Percentiles rank a stretch among this genome's conserved stretches.
Evolutionary conservation across 1,139 yeast genomes (phyloP).

Genomic region (Kurtzmaniella quercitrusa): DNA sequence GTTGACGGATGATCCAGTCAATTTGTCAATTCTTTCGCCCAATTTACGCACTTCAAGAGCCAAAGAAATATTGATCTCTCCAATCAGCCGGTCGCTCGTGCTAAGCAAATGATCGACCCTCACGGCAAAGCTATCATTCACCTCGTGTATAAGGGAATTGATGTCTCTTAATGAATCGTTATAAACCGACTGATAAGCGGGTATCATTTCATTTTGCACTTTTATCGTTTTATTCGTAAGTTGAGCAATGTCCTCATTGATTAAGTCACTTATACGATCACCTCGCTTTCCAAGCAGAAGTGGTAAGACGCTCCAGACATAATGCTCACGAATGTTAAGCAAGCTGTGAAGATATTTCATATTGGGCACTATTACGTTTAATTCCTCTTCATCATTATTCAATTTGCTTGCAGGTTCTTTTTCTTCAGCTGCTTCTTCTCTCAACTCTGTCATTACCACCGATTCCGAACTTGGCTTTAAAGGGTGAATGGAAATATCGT

Average conservation of each 20-base stretch:
- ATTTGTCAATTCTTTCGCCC: constrained; percentile 63
- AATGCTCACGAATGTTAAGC: constrained; percentile 21
- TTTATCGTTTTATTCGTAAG: constrained; percentile 20
- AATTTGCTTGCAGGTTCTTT: constrained; percentile 2
- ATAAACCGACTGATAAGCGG: constrained; percentile 33
- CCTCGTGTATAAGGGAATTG: constrained; percentile 34
- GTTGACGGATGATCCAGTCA: constrained; percentile 29
- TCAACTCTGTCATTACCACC: background rate
- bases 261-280: constrained; percentile 18
- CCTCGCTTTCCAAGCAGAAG: constrained; percentile 18
- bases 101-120: constrained; percentile 64
- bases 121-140: constrained; percentile 43
- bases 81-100: constrained; percentile 69
- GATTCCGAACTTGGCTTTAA: background rate
- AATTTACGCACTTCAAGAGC: constrained; percentile 67
- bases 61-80: constrained; percentile 80
- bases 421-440: constrained; percentile 3
- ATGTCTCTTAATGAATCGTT: constrained; percentile 32
- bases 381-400: constrained; percentile 1
- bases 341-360: constrained; percentile 7
- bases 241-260: constrained; percentile 22
- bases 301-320: constrained; percentile 28
- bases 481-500: constrained; percentile 2
- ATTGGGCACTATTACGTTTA: constrained; percentile 3
- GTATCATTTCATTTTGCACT: constrained; percentile 34